Evolutionary conservation across 1,139 yeast genomes (phyloP).

Genomic region (Hemisphaericaspora lyxosophila): DNA sequence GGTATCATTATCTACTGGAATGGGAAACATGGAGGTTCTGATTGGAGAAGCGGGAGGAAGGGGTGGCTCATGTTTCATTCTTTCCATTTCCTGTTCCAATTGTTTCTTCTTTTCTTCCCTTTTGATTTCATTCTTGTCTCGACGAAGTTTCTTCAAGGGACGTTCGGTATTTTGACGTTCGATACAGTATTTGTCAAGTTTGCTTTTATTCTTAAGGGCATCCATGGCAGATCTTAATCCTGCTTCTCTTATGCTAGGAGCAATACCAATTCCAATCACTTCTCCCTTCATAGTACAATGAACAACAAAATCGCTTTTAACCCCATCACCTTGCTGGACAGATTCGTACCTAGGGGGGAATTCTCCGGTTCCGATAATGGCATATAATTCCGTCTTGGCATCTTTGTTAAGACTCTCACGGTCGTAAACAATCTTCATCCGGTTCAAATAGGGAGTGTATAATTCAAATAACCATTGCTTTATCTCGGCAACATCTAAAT

Average conservation of each 20-base stretch:
- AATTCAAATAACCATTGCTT: slow-evolving; percentile 61
- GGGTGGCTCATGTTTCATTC: slow-evolving; percentile 17
- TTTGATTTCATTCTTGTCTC: slow-evolving; percentile 8
- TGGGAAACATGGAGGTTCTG: slow-evolving; percentile 22
- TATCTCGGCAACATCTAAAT: slow-evolving; percentile 46
- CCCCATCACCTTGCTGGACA: slow-evolving; percentile 53
- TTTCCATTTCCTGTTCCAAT: slow-evolving; percentile 20
- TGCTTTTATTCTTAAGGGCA: slow-evolving; percentile 57
- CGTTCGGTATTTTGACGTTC: slow-evolving; percentile 64
- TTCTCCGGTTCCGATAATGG: slow-evolving; percentile 74
- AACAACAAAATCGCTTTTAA: slow-evolving; percentile 53
- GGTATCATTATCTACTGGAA: slow-evolving; percentile 24
- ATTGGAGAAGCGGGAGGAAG: slow-evolving; percentile 14
- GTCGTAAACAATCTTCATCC: slow-evolving; percentile 28
- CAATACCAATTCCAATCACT: slow-evolving; percentile 58
- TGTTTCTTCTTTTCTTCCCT: slow-evolving; percentile 7
- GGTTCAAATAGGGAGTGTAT: slow-evolving; percentile 33
- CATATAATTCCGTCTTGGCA: slow-evolving; percentile 78
- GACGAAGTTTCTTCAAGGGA: slow-evolving; percentile 10
- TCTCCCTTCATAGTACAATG: slow-evolving; percentile 64
- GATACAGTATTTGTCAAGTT: slow-evolving; percentile 64
- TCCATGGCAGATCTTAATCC: slow-evolving; percentile 71
- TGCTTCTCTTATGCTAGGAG: slow-evolving; percentile 62
- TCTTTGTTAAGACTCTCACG: slow-evolving; percentile 47
- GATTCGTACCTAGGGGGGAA: slow-evolving; percentile 66